phyloP scores from a whole-genome alignment of 257 asterid genomes.

The Nicotiana noctiflora region DNA sequence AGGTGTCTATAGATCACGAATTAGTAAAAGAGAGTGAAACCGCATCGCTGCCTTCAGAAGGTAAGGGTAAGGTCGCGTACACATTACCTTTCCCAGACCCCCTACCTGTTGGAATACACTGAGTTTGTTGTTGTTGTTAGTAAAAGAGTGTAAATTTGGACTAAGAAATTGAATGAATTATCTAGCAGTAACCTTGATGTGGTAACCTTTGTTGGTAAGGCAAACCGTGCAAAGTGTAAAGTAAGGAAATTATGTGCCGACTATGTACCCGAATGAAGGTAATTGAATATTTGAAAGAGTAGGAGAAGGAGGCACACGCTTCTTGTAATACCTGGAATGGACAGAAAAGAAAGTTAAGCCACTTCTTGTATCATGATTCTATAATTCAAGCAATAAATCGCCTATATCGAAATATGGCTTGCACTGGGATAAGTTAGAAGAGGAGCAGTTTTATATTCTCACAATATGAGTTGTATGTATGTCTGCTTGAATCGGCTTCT shows the following conservation, averaged over 20 bases:
- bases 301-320: background rate
- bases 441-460: background rate
- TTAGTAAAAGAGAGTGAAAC: background rate
- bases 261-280: background rate
- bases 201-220: background rate
- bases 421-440: background rate
- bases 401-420: background rate
- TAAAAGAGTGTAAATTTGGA: background rate
- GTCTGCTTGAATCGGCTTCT: background rate
- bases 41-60: too few species aligned
- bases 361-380: background rate
- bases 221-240: background rate
- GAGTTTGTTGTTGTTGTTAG: background rate
- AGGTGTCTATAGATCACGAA: background rate
- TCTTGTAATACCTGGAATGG: background rate
- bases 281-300: background rate
- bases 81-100: too few species aligned
- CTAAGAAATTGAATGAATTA: background rate
- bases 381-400: background rate
- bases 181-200: background rate
- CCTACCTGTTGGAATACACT: too few species aligned
- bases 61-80: too few species aligned
- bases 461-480: constrained; percentile 6
- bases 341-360: background rate
- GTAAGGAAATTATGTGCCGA: background rate